Evolutionary conservation across 2,329 filamentous ascomycete species (phyloP).

Genomic region (Colletotrichum coccodes): DNA sequence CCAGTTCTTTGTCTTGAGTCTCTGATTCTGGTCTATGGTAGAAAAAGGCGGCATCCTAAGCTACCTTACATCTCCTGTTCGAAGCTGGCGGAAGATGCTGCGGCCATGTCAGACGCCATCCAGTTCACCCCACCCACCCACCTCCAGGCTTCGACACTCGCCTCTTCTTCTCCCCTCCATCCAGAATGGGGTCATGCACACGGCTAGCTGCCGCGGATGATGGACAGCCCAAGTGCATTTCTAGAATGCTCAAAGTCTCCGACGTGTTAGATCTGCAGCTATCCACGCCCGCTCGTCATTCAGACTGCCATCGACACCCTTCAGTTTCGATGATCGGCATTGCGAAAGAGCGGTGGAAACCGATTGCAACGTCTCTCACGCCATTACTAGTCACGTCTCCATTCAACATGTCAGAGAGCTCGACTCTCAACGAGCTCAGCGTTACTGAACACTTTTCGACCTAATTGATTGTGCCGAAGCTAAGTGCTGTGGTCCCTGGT

Average conservation of each 20-base stretch:
- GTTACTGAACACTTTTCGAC: not conserved
- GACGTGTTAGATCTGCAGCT: conserved; percentile 23
- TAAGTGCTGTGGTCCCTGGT: conserved; percentile 1
- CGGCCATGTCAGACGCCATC: conserved; percentile 19
- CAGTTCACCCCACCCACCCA: conserved; percentile 8
- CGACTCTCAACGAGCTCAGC: not conserved
- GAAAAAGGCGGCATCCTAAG: conserved; percentile 17
- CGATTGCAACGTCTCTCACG: conserved; percentile 18
- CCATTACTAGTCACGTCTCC: conserved; percentile 1
- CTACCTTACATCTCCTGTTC: conserved; percentile 10
- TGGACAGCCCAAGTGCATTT: conserved; percentile 13
- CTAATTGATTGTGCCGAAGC: conserved; percentile 9
- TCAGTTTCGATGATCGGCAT: conserved; percentile 20
- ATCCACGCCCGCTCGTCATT: conserved; percentile 28
- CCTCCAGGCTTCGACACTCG: not conserved
- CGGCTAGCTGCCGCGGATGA: conserved; percentile 21
- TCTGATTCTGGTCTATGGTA: conserved; percentile 9
- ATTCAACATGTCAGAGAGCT: conserved; percentile 9
- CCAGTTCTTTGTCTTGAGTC: conserved; percentile 2
- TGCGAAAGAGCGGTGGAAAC: conserved; percentile 29
- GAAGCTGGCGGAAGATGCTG: conserved; percentile 4
- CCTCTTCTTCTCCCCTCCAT: conserved; percentile 9
- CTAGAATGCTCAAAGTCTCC: conserved; percentile 17
- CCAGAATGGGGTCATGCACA: conserved; percentile 23
- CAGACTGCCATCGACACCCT: conserved; percentile 6